Percentiles rank a stretch among this genome's conserved stretches.
Evolutionary conservation across 2,329 filamentous ascomycete species (phyloP).

Genomic region (Colletotrichum chlorophyti): DNA sequence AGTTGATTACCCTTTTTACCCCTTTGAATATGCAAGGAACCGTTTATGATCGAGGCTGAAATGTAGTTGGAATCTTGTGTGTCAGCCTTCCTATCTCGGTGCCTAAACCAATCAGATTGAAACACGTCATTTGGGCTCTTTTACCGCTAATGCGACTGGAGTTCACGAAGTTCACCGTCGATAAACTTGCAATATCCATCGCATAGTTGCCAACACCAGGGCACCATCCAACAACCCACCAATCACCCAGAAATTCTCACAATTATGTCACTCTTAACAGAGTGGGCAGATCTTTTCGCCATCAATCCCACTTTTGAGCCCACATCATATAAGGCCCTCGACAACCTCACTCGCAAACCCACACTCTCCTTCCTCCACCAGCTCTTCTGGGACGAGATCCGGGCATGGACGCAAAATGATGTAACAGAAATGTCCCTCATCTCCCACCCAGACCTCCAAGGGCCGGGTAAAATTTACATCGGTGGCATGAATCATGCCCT

Average conservation of each 20-base stretch:
- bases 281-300: slow-evolving; percentile 12
- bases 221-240: too few species aligned
- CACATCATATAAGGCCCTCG: slow-evolving; percentile 7
- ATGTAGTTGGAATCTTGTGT: background rate
- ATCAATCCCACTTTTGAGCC: slow-evolving; percentile 2
- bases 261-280: slow-evolving; percentile 12
- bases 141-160: background rate
- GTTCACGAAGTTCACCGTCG: background rate
- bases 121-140: slow-evolving; percentile 11
- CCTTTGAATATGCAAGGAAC: background rate
- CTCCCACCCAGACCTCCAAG: background rate
- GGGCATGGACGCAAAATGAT: slow-evolving; percentile 14
- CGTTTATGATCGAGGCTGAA: background rate
- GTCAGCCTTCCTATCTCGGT: background rate
- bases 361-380: background rate
- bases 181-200: background rate
- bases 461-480: background rate
- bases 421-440: slow-evolving; percentile 5
- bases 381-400: slow-evolving; percentile 10
- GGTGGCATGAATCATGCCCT: slow-evolving; percentile 17
- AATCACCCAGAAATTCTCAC: too few species aligned
- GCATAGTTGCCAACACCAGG: background rate
- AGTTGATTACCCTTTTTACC: too few species aligned
- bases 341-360: slow-evolving; percentile 2
- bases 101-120: slow-evolving; percentile 16